phyloP scores from a whole-genome alignment of 345 rosid genomes.

The Eucalyptus rudis region DNA sequence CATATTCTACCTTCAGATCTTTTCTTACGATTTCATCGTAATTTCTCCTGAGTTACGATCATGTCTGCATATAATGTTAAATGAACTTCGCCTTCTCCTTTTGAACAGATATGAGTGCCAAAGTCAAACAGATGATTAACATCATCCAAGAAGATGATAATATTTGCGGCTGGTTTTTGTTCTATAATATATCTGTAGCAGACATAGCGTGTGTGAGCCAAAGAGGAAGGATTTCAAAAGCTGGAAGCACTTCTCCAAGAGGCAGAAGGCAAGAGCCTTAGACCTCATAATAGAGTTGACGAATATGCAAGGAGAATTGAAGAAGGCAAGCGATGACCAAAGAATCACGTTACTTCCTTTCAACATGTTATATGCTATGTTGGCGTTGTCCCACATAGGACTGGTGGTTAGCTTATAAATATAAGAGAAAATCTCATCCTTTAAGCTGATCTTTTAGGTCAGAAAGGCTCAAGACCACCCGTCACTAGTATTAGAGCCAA shows the following conservation, averaged over 20 bases:
- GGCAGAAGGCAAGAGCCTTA: slow-evolving; percentile 50
- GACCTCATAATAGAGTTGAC: slow-evolving; percentile 51
- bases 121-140: slow-evolving; percentile 86
- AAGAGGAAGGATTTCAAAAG: slow-evolving; percentile 37
- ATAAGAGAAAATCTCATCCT: fast-evolving
- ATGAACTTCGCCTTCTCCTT: background rate
- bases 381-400: fast-evolving
- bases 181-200: slow-evolving; percentile 26
- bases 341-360: too few relatives aligned
- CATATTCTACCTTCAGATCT: background rate
- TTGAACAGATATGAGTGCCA: slow-evolving; percentile 71
- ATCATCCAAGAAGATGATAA: slow-evolving; percentile 72
- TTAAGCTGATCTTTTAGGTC: too few relatives aligned
- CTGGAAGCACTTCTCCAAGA: slow-evolving; percentile 72
- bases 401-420: too few relatives aligned
- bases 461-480: too few relatives aligned
- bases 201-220: slow-evolving; percentile 20
- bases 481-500: too few relatives aligned
- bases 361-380: too few relatives aligned
- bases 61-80: background rate
- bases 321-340: too few relatives aligned
- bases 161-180: background rate
- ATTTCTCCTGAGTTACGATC: background rate
- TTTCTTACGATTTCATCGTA: background rate
- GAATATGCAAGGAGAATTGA: too few relatives aligned